These are phyloP conservation scores for Lactifluus volemus DNA, from an alignment of 768 basidiomycete species.

Conservation along the genomic window DNA sequence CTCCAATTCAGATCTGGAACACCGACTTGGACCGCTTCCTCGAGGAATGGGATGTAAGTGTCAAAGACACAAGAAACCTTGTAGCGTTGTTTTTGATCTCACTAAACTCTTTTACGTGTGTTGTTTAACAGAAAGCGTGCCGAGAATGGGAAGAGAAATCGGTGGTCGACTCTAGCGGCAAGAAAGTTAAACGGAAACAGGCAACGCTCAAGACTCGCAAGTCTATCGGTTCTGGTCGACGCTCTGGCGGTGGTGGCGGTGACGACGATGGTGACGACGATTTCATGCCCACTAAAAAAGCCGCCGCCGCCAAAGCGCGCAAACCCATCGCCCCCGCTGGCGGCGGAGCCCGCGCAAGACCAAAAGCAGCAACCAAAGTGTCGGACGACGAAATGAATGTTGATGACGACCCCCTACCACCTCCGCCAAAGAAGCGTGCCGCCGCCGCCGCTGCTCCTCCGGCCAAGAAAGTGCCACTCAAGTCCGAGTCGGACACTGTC, in stretches of 20 bases:
- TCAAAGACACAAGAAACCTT: background rate
- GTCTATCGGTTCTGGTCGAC: conserved; percentile 35
- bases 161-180: conserved; percentile 38
- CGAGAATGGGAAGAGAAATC: conserved; percentile 37
- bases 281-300: conserved; percentile 42
- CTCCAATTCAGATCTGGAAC: conserved; percentile 84
- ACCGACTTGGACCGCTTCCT: conserved; percentile 79
- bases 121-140: conserved; percentile 30
- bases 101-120: background rate
- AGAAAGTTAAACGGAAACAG: conserved; percentile 51
- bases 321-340: conserved; percentile 25
- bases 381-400: conserved; percentile 17
- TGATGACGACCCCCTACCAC: conserved; percentile 14
- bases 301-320: conserved; percentile 30
- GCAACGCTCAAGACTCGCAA: conserved; percentile 45
- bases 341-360: conserved; percentile 26
- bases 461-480: conserved; percentile 23
- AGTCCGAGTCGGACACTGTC: conserved; percentile 21
- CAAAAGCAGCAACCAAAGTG: conserved; percentile 29
- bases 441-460: conserved; percentile 8
- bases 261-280: conserved; percentile 43
- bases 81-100: background rate
- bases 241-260: conserved; percentile 28
- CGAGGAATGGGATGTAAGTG: conserved; percentile 73
- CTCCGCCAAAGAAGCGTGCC: conserved; percentile 20